phyloP scores from a whole-genome alignment of 768 basidiomycete species.

The Suillus paluster region DNA sequence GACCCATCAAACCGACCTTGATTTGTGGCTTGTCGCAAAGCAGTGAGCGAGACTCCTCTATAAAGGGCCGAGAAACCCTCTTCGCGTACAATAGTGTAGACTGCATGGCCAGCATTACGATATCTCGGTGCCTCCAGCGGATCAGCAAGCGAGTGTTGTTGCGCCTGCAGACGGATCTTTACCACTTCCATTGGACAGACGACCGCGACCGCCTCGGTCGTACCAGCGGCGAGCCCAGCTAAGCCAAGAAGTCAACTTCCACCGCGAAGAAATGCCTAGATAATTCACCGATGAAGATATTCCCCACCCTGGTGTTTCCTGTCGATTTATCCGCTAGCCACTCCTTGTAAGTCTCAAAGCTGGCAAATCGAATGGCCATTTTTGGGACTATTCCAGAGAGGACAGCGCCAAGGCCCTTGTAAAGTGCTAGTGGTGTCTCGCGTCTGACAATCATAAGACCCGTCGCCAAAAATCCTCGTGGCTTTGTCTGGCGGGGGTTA shows the following conservation, averaged over 20 bases:
- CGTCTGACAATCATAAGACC: constrained; percentile 84
- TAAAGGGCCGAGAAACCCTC: constrained; percentile 88
- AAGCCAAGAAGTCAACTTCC: constrained; percentile 11
- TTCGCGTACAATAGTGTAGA: constrained; percentile 91
- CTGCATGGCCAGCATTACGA: constrained; percentile 95
- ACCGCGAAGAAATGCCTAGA: neutral
- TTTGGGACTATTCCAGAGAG: constrained; percentile 97
- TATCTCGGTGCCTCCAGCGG: constrained; percentile 93
- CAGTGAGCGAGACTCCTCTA: constrained; percentile 92
- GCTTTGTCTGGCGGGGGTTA: constrained; percentile 66
- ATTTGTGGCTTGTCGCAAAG: constrained; percentile 95
- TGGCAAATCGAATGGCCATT: constrained; percentile 99
- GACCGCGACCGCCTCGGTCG: constrained; percentile 92
- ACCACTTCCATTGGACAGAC: constrained; percentile 99
- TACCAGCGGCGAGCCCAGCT: constrained; percentile 95
- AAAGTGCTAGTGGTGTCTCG: constrained; percentile 94
- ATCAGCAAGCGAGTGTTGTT: constrained; percentile 95
- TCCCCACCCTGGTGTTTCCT: constrained; percentile 78
- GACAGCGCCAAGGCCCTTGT: constrained; percentile 98
- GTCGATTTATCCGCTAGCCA: constrained; percentile 76
- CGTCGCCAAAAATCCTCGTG: constrained; percentile 91
- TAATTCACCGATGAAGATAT: constrained; percentile 82
- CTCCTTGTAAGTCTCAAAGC: constrained; percentile 93
- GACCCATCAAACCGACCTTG: constrained; percentile 61
- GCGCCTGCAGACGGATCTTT: constrained; percentile 97